Evolutionary conservation across 1,284 basidiomycete species (phyloP).

Genomic region (Puccinia horiana): DNA sequence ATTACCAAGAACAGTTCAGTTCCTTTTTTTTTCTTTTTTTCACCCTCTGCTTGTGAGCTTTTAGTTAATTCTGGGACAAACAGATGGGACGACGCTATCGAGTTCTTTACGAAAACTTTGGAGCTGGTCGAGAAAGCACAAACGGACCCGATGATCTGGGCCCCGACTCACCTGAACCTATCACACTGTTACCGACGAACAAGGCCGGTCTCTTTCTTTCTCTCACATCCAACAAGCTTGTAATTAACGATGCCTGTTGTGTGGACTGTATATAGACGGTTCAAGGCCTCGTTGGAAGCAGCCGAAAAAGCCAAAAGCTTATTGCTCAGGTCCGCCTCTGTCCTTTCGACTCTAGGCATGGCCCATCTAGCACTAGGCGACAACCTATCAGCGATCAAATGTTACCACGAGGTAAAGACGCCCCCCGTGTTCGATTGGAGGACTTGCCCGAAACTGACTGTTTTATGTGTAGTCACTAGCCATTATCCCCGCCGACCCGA

Average conservation of each 20-base stretch:
- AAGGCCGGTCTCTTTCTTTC: constrained; percentile 63
- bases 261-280: constrained; percentile 63
- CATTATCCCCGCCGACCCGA: constrained; percentile 79
- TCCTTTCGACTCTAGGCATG: constrained; percentile 79
- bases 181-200: constrained; percentile 81
- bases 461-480: constrained; percentile 68
- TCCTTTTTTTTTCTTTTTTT: not conserved
- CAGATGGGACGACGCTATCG: constrained; percentile 71
- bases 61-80: not conserved
- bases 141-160: constrained; percentile 78
- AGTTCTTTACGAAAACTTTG: constrained; percentile 72
- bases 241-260: not conserved
- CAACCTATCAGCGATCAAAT: constrained; percentile 74
- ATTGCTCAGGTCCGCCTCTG: constrained; percentile 74
- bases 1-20: constrained; percentile 76
- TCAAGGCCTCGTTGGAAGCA: constrained; percentile 69
- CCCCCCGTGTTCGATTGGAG: no score
- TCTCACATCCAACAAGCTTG: not conserved
- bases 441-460: no score
- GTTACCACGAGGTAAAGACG: constrained; percentile 84
- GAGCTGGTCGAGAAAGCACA: constrained; percentile 76
- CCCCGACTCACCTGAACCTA: constrained; percentile 82
- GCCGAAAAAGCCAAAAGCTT: constrained; percentile 78
- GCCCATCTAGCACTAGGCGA: constrained; percentile 74
- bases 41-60: not conserved